Conservation (phyloP, 83 land plant species). For the Picea abies region DNA sequence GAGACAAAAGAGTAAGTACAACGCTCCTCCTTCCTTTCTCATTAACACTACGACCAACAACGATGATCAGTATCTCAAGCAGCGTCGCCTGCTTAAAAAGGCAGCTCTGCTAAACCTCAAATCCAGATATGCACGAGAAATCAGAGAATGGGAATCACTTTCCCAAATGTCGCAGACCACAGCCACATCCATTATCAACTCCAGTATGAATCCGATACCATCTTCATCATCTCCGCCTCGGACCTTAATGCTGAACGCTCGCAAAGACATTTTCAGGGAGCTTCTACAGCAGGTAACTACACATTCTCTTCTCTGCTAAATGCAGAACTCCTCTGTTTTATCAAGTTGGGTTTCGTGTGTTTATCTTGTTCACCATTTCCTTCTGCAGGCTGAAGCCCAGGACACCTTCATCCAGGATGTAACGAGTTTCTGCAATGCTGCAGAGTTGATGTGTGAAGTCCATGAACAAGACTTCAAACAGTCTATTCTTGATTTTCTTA, state of each 20-base stretch:
- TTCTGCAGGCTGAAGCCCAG: constrained; percentile 45
- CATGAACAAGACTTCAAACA: constrained; percentile 34
- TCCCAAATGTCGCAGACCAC: constrained; percentile 15
- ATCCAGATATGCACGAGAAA: constrained; percentile 25
- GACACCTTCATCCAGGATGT: constrained; percentile 31
- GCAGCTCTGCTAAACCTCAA: constrained; percentile 25
- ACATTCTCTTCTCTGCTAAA: background rate
- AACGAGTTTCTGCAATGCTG: constrained; percentile 29
- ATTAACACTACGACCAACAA: background rate
- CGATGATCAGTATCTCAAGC: constrained; percentile 21
- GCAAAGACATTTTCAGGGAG: constrained; percentile 20
- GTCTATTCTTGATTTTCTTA: constrained; percentile 35
- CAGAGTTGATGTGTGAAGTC: constrained; percentile 32
- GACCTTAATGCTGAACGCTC: background rate
- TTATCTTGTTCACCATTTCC: background rate
- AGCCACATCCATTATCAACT: no score
- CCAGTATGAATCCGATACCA: background rate
- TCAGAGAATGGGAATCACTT: constrained; percentile 44
- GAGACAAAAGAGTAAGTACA: constrained; percentile 34
- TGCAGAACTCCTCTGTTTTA: background rate
- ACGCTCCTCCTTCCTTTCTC: background rate
- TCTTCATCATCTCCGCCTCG: background rate
- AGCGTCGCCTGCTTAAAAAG: constrained; percentile 23
- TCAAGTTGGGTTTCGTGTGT: background rate
- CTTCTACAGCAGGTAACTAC: constrained; percentile 39